Percentiles rank a stretch among this genome's conserved stretches.
Evolutionary conservation across 306 rosid species (phyloP).

Genomic region (peach (Prunus persica)): Prunus_persica_NCBIv2 NC_034016.1:11124001-11124500

Average conservation of each 20-base stretch:
- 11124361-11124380: slow-evolving; percentile 90
- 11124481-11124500: background rate
- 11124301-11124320: slow-evolving; percentile 36
- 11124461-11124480: background rate
- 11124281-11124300: slow-evolving; percentile 34
- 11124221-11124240: slow-evolving; percentile 30
- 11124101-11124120: slow-evolving; percentile 27
- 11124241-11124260: slow-evolving; percentile 24
- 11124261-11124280: slow-evolving; percentile 30
- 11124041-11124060: slow-evolving; percentile 22
- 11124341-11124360: slow-evolving; percentile 71
- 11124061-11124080: slow-evolving; percentile 45
- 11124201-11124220: slow-evolving; percentile 29
- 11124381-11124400: slow-evolving; percentile 80
- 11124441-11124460: slow-evolving; percentile 52
- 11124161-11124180: slow-evolving; percentile 34
- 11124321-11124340: slow-evolving; percentile 57
- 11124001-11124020: background rate
- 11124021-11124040: slow-evolving; percentile 1
- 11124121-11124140: slow-evolving; percentile 38
- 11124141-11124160: slow-evolving; percentile 32
- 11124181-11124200: slow-evolving; percentile 27
- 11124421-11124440: slow-evolving; percentile 76
- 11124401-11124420: slow-evolving; percentile 82
- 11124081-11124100: slow-evolving; percentile 31